A percentile compares a stretch with the other conserved stretches of the same genome.
Evolutionary conservation across 2,329 filamentous ascomycete genomes (phyloP).

Genomic region (Leptodontidium sp.): DNA sequence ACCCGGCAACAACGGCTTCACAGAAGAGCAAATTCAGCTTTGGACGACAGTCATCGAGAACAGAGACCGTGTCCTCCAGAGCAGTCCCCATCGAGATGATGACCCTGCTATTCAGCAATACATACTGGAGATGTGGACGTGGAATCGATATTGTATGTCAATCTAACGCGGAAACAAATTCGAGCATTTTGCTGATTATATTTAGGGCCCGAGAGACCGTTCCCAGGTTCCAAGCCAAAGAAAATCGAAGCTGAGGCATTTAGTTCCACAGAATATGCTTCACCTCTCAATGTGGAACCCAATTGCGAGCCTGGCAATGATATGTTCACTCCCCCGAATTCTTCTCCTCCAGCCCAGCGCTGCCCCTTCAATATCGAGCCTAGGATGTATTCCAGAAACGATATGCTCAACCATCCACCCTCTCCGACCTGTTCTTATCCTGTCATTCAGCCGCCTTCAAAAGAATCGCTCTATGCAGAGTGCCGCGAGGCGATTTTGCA

Average conservation of each 20-base stretch:
- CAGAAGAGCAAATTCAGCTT: slow-evolving; percentile 4
- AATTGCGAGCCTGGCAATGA: not conserved
- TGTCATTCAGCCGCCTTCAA: not conserved
- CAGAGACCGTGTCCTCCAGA: slow-evolving; percentile 8
- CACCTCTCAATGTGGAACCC: not conserved
- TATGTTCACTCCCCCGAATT: not conserved
- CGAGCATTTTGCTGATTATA: not conserved
- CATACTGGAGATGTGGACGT: slow-evolving; percentile 12
- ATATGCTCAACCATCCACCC: not conserved
- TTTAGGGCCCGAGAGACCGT: slow-evolving; percentile 12
- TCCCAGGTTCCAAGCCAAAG: slow-evolving; percentile 6
- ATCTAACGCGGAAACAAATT: not conserved
- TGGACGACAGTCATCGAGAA: slow-evolving; percentile 9
- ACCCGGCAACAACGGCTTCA: not conserved
- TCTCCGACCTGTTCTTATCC: not conserved
- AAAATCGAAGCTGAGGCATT: not conserved
- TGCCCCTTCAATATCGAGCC: not conserved
- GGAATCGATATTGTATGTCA: slow-evolving; percentile 16
- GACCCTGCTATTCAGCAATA: slow-evolving; percentile 22
- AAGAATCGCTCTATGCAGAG: not conserved
- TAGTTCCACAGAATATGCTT: not conserved
- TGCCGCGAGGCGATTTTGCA: slow-evolving; percentile 11
- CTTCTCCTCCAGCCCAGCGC: not conserved
- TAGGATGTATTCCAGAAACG: not conserved
- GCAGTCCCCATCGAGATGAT: not conserved